A percentile compares a stretch with the other conserved stretches of the same genome.
These are phyloP conservation scores for Sanguinoderma infundibulare DNA, from an alignment of 1,284 basidiomycete genomes.

Conservation along the genomic window DNA sequence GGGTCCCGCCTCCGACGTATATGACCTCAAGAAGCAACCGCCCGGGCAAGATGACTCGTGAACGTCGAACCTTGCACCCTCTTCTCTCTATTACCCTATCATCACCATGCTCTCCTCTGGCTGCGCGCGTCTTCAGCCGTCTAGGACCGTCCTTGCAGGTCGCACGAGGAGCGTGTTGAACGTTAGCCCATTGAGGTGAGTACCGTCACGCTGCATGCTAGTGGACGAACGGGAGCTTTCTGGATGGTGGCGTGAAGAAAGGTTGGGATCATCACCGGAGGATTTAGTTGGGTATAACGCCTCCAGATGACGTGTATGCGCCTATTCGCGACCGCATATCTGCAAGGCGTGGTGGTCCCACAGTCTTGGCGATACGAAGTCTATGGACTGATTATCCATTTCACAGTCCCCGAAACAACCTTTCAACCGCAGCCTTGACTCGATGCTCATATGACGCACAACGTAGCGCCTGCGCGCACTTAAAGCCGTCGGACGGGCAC, in stretches of 20 bases:
- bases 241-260: neutral
- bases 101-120: slow-evolving; percentile 5
- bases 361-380: neutral
- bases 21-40: neutral
- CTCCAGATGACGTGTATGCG: too few relatives aligned
- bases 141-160: slow-evolving; percentile 3
- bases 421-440: slow-evolving; percentile 1
- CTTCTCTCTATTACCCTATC: neutral
- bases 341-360: neutral
- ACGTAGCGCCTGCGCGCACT: slow-evolving; percentile 6
- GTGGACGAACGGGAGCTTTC: neutral
- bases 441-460: neutral
- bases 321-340: neutral
- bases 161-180: neutral
- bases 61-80: neutral
- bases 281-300: too few relatives aligned
- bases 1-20: neutral
- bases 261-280: neutral
- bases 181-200: slow-evolving; percentile 11
- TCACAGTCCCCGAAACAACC: neutral
- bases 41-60: too few relatives aligned
- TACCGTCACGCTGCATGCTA: neutral
- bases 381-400: neutral
- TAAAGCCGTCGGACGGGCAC: slow-evolving; percentile 4
- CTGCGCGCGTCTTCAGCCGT: slow-evolving; percentile 11